phyloP scores from a whole-genome alignment of 495 filamentous ascomycete species.

The Chlorociboria aeruginascens region DNA sequence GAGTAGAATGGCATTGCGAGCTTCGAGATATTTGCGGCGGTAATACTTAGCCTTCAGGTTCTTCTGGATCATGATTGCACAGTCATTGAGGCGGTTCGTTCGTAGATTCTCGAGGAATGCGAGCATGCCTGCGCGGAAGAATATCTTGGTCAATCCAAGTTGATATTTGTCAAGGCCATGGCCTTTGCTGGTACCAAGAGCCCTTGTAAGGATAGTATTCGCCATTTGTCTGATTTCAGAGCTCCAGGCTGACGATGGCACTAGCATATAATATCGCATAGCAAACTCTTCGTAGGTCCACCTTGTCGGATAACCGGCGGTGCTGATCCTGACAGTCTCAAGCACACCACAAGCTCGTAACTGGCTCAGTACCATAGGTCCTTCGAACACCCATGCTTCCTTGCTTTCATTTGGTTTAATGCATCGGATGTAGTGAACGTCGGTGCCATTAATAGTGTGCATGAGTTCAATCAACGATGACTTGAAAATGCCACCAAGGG shows the following conservation, averaged over 20 bases:
- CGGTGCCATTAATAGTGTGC: conserved; percentile 92
- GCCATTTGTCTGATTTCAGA: conserved; percentile 90
- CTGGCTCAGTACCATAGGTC: conserved; percentile 97
- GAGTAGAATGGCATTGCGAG: conserved; percentile 63
- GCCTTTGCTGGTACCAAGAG: conserved; percentile 64
- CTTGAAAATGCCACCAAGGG: conserved; percentile 96
- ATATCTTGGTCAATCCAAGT: conserved; percentile 93
- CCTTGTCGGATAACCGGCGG: conserved; percentile 91
- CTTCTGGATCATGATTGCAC: conserved; percentile 98
- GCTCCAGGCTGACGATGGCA: conserved; percentile 83
- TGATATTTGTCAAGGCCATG: conserved; percentile 92
- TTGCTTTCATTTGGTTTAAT: conserved; percentile 99
- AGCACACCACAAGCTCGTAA: conserved; percentile 96
- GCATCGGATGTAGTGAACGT: conserved; percentile 98
- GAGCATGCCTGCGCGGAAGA: conserved; percentile 98
- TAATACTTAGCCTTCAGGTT: conserved; percentile 94
- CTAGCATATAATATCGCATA: conserved; percentile 94
- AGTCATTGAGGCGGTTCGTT: conserved; percentile 80
- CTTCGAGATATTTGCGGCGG: conserved; percentile 81
- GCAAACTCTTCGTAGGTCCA: conserved; percentile 99
- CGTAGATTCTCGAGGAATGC: conserved; percentile 92
- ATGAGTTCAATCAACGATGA: conserved; percentile 97
- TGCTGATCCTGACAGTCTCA: conserved; percentile 96
- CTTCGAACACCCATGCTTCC: conserved; percentile 95
- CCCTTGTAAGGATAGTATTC: conserved; percentile 77